These are phyloP conservation scores for Phytophthora boehmeriae DNA, from an alignment of 352 stramenopile genomes.

Conservation along the genomic window DNA sequence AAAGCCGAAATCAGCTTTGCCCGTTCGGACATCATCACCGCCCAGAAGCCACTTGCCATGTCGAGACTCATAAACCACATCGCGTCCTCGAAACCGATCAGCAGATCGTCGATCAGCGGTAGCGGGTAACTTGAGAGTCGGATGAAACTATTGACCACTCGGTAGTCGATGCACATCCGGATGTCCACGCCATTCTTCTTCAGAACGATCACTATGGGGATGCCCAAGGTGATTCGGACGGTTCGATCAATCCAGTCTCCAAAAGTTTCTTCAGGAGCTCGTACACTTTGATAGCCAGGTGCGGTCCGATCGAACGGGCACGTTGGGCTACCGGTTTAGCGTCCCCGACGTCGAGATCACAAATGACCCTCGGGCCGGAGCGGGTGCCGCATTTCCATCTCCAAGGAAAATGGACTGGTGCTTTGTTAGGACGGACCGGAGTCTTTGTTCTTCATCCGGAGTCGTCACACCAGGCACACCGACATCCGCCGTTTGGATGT, in stretches of 20 bases:
- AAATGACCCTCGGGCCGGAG: background rate
- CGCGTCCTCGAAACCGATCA: constrained; percentile 19
- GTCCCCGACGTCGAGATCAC: background rate
- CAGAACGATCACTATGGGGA: background rate
- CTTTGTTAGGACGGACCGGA: constrained; percentile 1
- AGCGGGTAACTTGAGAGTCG: constrained; percentile 20
- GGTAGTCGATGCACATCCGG: constrained; percentile 24
- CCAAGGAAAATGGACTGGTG: constrained; percentile 4
- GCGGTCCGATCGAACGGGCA: too few relatives aligned
- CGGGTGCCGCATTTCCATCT: constrained; percentile 7
- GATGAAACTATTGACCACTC: constrained; percentile 12
- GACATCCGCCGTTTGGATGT: too few relatives aligned
- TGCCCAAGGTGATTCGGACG: background rate
- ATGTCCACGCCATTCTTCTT: constrained; percentile 4
- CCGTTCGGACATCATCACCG: too few relatives aligned
- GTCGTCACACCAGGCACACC: too few relatives aligned
- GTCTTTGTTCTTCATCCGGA: too few relatives aligned
- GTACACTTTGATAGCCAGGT: too few relatives aligned
- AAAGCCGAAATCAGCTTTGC: too few relatives aligned
- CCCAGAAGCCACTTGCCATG: too few relatives aligned
- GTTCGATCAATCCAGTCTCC: too few relatives aligned
- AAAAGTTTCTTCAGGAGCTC: too few relatives aligned
- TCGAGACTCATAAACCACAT: too few relatives aligned
- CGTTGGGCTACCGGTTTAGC: too few relatives aligned
- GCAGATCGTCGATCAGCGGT: constrained; percentile 24